Evolutionary conservation across 2,329 filamentous ascomycete genomes (phyloP), one percentile per base, ranked within the genome.

Genomic region (Apiospora marii): DNA sequence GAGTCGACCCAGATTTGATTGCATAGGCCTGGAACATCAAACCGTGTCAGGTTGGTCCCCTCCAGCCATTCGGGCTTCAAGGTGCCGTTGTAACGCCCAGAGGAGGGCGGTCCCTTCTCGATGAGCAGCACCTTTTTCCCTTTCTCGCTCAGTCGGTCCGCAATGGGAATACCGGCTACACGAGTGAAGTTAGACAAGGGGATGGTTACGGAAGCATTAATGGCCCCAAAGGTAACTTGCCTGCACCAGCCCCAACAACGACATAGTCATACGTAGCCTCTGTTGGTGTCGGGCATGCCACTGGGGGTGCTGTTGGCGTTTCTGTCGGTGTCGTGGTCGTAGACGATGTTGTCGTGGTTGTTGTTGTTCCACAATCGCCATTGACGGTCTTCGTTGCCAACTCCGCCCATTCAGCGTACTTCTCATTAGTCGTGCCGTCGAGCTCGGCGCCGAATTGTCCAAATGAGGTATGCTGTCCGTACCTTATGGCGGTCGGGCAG

Each of bases 1-100:
- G 89, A 90, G 77, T 92, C 87, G 5, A 85, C 83, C 88, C 90
- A 92, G 75, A 94, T 92, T 81, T 93, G 85, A 79, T 93, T 93
- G 80, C 90, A 92, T 73, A 93, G 87, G 71, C 91, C 91, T 0
- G 92, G 92, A 7, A 93, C 88, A 77, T 94, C 92, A 76, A 94
- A 93, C 69, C 92, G 90, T 8, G 92, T 93, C 48, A 93, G 80
- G 49, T 90, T 89, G 24, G 88, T 89, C 51, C 87, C 88, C 48
- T 87, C 81, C 22, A 90, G 85, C 92, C 92, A 94, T 2, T 82
- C 81, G 0, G 91, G 89, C 73, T 86, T 87, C 82, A 91, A 85
- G 51, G 83, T 88, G 14, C 91, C 91, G 44, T 90, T 88, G 84
- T 91, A 93, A 74, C 89, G 85, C n/a, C 87, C 90, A 3, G 92